A percentile compares a stretch with the other conserved stretches of the same genome.
phyloP scores from a whole-genome alignment of 106 monocot species.

The Dioscorea alata region DNA sequence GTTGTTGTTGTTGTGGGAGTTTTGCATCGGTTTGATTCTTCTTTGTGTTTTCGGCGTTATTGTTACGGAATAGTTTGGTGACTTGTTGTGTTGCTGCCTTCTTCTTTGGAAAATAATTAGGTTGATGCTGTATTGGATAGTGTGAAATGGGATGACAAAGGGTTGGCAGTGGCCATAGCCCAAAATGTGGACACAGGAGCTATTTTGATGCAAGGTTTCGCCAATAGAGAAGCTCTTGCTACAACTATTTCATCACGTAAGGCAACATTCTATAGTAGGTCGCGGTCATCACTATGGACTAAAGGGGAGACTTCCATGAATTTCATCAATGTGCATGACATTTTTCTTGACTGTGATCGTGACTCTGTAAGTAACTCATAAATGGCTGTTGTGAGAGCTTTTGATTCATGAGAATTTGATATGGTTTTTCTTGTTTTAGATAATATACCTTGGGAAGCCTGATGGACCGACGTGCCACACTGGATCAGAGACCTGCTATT shows the following conservation, averaged over 20 bases:
- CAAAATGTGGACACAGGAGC: slow-evolving; percentile 94
- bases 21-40: too few relatives aligned
- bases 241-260: slow-evolving; percentile 64
- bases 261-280: slow-evolving; percentile 96
- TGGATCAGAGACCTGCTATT: slow-evolving; percentile 85
- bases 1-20: too few relatives aligned
- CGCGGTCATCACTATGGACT: slow-evolving; percentile 85
- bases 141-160: slow-evolving; percentile 89
- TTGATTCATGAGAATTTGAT: not conserved
- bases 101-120: slow-evolving; percentile 11
- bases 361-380: slow-evolving; percentile 65
- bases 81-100: too few relatives aligned
- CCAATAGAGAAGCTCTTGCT: slow-evolving; percentile 74
- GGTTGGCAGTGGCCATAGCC: slow-evolving; percentile 85
- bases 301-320: slow-evolving; percentile 95
- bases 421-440: slow-evolving; percentile 27
- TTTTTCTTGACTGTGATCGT: slow-evolving; percentile 92
- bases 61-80: too few relatives aligned
- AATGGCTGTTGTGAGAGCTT: not conserved
- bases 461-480: slow-evolving; percentile 98
- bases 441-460: slow-evolving; percentile 92
- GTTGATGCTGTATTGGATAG: slow-evolving; percentile 49
- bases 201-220: slow-evolving; percentile 97
- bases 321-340: slow-evolving; percentile 91
- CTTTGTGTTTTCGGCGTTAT: too few relatives aligned